phyloP scores from a whole-genome alignment of 225 moss, liverwort and hornwort genomes.

The Asterella californica region DNA sequence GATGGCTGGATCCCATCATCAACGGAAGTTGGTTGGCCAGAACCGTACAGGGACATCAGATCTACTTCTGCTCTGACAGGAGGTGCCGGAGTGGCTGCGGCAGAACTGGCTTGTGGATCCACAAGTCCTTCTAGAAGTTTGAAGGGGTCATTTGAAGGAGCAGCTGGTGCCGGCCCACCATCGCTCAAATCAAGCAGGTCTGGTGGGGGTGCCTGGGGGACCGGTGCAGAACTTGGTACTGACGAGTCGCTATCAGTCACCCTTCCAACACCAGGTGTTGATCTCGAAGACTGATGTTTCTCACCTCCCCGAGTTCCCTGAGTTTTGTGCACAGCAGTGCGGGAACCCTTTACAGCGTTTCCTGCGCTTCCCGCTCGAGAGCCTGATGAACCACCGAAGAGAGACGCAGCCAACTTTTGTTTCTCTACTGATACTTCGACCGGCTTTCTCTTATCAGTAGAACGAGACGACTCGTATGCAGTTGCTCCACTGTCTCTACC shows the following conservation, averaged over 20 bases:
- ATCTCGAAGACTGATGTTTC: constrained; percentile 7
- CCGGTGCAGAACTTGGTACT: constrained; percentile 21
- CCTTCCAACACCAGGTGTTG: constrained; percentile 7
- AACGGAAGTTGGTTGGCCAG: constrained; percentile 22
- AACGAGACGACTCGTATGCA: constrained; percentile 27
- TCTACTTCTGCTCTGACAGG: constrained; percentile 33
- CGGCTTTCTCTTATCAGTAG: constrained; percentile 31
- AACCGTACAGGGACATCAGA: constrained; percentile 62
- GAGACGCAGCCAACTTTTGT: constrained; percentile 71
- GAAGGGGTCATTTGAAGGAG: constrained; percentile 64
- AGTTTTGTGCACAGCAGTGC: constrained; percentile 30
- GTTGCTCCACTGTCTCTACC: constrained; percentile 35
- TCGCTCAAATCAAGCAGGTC: constrained; percentile 87
- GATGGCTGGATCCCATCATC: constrained; percentile 27
- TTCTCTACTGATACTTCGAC: constrained; percentile 66
- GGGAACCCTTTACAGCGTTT: constrained; percentile 40
- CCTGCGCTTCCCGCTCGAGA: constrained; percentile 25
- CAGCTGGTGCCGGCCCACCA: constrained; percentile 29
- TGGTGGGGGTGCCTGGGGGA: constrained; percentile 48
- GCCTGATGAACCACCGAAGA: constrained; percentile 58
- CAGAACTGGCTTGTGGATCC: constrained; percentile 37
- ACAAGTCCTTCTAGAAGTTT: constrained; percentile 71
- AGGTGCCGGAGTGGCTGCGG: constrained; percentile 26
- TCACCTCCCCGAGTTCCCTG: constrained; percentile 19
- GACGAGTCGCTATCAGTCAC: constrained; percentile 9